phyloP scores from a whole-genome alignment of 108 stramenopile species.

The Aurantiochytrium sp. region DNA sequence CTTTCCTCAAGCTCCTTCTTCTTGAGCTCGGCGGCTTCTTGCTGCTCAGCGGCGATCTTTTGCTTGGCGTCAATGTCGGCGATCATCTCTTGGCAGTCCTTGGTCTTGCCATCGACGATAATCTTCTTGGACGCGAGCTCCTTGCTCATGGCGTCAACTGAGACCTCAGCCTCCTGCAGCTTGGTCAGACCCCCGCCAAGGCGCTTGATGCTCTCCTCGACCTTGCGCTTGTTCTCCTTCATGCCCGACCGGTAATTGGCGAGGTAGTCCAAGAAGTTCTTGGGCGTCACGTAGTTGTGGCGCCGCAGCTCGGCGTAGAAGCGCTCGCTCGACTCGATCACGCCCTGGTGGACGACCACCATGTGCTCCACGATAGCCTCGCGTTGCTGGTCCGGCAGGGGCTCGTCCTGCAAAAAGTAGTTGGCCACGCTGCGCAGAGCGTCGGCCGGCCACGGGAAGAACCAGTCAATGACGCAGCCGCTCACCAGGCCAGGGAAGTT shows the following conservation, averaged over 20 bases:
- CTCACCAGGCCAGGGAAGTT: constrained; percentile 69
- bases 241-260: constrained; percentile 50
- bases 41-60: constrained; percentile 51
- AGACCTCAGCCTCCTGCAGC: constrained; percentile 60
- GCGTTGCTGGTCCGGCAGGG: constrained; percentile 49
- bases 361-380: constrained; percentile 56
- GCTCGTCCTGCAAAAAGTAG: constrained; percentile 57
- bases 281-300: constrained; percentile 69
- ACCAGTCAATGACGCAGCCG: constrained; percentile 67
- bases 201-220: constrained; percentile 52
- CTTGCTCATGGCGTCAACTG: constrained; percentile 58
- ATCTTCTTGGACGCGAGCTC: constrained; percentile 46
- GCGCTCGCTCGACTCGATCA: constrained; percentile 35
- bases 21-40: constrained; percentile 59
- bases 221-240: constrained; percentile 13
- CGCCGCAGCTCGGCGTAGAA: constrained; percentile 60
- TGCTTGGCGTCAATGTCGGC: constrained; percentile 57
- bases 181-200: constrained; percentile 62
- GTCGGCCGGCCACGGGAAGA: constrained; percentile 68
- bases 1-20: constrained; percentile 46
- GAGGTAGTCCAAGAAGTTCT: constrained; percentile 69
- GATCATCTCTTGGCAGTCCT: constrained; percentile 52
- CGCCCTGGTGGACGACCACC: constrained; percentile 56
- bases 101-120: constrained; percentile 50
- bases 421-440: constrained; percentile 62